phyloP scores from a whole-genome alignment of 805 yeast species.

The Zygosaccharomyces siamensis region DNA sequence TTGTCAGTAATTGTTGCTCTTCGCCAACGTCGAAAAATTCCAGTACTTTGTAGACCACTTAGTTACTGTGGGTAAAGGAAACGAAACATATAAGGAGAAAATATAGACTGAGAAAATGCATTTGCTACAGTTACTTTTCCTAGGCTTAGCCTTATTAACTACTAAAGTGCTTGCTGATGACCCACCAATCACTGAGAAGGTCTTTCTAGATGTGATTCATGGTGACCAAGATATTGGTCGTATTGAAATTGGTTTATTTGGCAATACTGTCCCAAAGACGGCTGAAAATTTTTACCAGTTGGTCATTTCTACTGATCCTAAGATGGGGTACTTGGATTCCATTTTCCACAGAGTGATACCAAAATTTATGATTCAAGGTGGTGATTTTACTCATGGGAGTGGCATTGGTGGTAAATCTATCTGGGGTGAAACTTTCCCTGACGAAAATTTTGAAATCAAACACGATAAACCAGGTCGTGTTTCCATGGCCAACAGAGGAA shows the following conservation, averaged over 20 bases:
- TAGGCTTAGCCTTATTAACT: constrained; percentile 14
- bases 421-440: constrained; percentile 71
- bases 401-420: constrained; percentile 97
- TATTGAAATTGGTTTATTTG: constrained; percentile 81
- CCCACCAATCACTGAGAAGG: constrained; percentile 60
- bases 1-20: not conserved
- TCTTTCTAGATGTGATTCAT: constrained; percentile 79
- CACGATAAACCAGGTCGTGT: constrained; percentile 65
- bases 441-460: constrained; percentile 62
- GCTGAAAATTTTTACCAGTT: constrained; percentile 83
- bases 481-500: constrained; percentile 80
- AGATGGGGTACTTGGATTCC: constrained; percentile 56
- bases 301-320: constrained; percentile 68
- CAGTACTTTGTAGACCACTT: not conserved
- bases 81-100: not conserved
- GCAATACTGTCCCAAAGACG: constrained; percentile 81
- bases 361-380: constrained; percentile 97
- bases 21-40: not conserved
- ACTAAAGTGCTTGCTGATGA: constrained; percentile 24
- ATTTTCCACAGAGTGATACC: constrained; percentile 84
- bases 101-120: constrained; percentile 11
- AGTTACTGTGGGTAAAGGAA: not conserved
- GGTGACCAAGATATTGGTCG: constrained; percentile 77
- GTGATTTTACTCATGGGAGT: constrained; percentile 87
- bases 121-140: constrained; percentile 13